Conservation (phyloP, 163 green algal species). For the Scenedesmus sp. region DNA sequence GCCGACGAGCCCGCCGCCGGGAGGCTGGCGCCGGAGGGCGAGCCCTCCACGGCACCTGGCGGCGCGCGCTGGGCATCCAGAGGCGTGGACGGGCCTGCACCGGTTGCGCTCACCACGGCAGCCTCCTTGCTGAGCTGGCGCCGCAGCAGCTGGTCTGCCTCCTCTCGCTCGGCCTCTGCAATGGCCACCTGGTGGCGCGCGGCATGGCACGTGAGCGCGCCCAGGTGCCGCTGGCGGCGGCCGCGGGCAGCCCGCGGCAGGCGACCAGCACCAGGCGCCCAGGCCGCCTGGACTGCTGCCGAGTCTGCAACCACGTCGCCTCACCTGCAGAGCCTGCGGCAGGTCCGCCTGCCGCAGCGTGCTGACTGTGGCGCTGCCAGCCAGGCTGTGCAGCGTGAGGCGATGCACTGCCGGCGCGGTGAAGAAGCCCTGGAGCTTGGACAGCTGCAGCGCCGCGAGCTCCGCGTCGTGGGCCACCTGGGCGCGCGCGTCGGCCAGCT, state of each 20-base stretch:
- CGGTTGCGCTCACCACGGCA: too few relatives aligned
- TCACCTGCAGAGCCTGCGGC: constrained; percentile 50
- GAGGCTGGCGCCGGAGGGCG: constrained; percentile 1
- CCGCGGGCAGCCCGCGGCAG: too few relatives aligned
- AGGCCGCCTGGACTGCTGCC: too few relatives aligned
- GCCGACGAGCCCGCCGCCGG: neutral
- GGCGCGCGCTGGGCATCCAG: too few relatives aligned
- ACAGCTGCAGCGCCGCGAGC: constrained; percentile 68
- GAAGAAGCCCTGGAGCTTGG: constrained; percentile 51
- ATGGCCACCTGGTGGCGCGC: constrained; percentile 9
- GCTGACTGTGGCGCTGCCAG: constrained; percentile 50
- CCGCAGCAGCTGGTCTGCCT: constrained; percentile 6
- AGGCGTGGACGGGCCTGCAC: too few relatives aligned
- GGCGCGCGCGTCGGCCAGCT: constrained; percentile 20
- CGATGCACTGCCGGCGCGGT: constrained; percentile 1
- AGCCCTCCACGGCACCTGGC: too few relatives aligned
- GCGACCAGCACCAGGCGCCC: neutral
- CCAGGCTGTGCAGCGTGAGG: constrained; percentile 5
- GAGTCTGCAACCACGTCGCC: too few relatives aligned
- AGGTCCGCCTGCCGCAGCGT: constrained; percentile 69
- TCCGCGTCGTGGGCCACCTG: constrained; percentile 47
- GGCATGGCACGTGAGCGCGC: too few relatives aligned
- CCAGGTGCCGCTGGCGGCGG: too few relatives aligned
- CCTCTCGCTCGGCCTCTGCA: constrained; percentile 18
- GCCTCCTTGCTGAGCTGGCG: constrained; percentile 5